Conservation (phyloP, 768 basidiomycete species). For the Suillus plorans region DNA sequence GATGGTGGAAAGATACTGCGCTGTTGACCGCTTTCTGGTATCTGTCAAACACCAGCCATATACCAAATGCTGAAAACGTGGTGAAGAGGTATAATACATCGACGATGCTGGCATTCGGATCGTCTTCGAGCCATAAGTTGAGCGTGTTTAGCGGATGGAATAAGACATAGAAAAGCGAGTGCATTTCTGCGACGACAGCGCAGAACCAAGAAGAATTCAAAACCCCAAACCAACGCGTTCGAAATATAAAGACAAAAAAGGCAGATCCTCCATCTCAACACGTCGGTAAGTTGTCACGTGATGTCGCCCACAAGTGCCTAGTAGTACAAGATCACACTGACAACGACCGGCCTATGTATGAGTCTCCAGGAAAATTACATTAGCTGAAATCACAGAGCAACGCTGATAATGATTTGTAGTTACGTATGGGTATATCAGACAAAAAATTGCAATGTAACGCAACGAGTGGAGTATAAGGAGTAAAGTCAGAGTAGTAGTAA, state of each 20-base stretch:
- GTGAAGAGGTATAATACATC: conserved; percentile 69
- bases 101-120: conserved; percentile 47
- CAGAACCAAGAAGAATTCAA: conserved; percentile 1
- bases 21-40: conserved; percentile 75
- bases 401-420: conserved; percentile 25
- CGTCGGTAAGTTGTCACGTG: not conserved
- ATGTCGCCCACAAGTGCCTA: not conserved
- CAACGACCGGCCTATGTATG: not conserved
- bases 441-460: conserved; percentile 22
- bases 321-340: too few relatives aligned
- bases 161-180: conserved; percentile 34
- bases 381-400: conserved; percentile 30
- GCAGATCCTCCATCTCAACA: not conserved
- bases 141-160: conserved; percentile 55
- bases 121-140: conserved; percentile 47
- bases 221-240: conserved; percentile 2
- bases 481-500: conserved; percentile 11
- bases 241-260: conserved; percentile 4
- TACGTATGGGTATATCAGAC: conserved; percentile 32
- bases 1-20: conserved; percentile 64
- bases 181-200: conserved; percentile 19
- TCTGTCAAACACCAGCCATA: conserved; percentile 75
- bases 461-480: conserved; percentile 29
- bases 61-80: conserved; percentile 72
- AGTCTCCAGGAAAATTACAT: conserved; percentile 21